These are phyloP conservation scores for Ustilago lituana DNA, from an alignment of 1,284 basidiomycete species.

Conservation along the genomic window DNA sequence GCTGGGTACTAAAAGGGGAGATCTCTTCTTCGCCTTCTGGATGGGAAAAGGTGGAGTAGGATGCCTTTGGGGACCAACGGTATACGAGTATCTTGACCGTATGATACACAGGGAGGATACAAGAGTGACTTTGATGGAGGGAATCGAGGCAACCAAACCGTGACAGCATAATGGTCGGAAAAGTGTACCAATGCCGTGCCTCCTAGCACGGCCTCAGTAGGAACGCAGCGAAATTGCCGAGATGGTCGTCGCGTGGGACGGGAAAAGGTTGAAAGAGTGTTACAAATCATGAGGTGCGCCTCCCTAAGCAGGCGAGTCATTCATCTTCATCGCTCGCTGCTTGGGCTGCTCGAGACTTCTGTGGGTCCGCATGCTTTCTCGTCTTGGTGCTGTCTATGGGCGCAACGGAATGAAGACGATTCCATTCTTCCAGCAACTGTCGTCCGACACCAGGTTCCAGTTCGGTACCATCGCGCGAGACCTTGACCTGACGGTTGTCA, in stretches of 20 bases:
- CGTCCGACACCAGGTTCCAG: slow-evolving; percentile 83
- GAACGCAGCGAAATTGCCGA: slow-evolving; percentile 8
- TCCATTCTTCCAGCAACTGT: slow-evolving; percentile 81
- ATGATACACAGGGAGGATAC: slow-evolving; percentile 3
- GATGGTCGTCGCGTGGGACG: slow-evolving; percentile 8
- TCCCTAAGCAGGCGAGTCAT: slow-evolving; percentile 7
- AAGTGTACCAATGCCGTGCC: too few species aligned
- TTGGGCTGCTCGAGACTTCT: neutral
- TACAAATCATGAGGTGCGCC: neutral
- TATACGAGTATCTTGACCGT: slow-evolving; percentile 46
- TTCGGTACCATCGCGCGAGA: slow-evolving; percentile 88
- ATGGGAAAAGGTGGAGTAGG: neutral
- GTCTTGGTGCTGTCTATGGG: slow-evolving; percentile 18
- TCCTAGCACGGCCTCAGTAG: too few species aligned
- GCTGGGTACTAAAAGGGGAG: slow-evolving; percentile 12
- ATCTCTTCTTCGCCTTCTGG: slow-evolving; percentile 21
- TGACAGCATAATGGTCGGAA: too few species aligned
- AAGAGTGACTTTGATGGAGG: neutral
- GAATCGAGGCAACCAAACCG: neutral
- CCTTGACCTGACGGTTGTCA: slow-evolving; percentile 85
- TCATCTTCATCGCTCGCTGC: slow-evolving; percentile 43
- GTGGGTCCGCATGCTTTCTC: slow-evolving; percentile 1
- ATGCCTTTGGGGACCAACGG: slow-evolving; percentile 32
- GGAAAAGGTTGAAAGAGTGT: too few species aligned
- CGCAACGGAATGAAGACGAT: slow-evolving; percentile 46